Evolutionary conservation across 768 basidiomycete species (phyloP).

Genomic region (Peribolospora kevripleyi): DNA sequence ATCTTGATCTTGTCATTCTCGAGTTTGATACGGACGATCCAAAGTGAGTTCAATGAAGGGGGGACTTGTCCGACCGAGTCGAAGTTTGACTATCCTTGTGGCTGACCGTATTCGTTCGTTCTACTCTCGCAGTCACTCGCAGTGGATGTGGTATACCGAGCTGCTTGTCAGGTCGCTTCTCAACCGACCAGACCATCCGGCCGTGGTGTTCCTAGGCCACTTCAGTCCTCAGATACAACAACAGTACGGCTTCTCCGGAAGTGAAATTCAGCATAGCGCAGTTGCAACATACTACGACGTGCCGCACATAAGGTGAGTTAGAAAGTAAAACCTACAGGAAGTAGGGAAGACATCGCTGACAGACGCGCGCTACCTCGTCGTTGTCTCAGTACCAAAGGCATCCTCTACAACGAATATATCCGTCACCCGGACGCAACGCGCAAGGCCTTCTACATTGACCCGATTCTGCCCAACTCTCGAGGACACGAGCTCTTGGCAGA

Average conservation of each 20-base stretch:
- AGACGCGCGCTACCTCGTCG: background rate
- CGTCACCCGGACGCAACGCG: conserved; percentile 35
- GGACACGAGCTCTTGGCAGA: conserved; percentile 82
- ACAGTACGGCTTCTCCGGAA: conserved; percentile 58
- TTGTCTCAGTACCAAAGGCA: conserved; percentile 40
- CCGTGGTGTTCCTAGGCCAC: conserved; percentile 82
- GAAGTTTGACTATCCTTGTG: background rate
- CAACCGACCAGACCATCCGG: conserved; percentile 68
- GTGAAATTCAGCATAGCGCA: conserved; percentile 66
- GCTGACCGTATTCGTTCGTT: background rate
- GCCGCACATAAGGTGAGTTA: conserved; percentile 48
- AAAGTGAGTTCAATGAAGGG: conserved; percentile 31
- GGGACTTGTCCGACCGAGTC: background rate
- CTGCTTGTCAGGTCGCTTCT: conserved; percentile 77
- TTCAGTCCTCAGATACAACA: conserved; percentile 67
- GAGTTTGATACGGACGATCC: conserved; percentile 83
- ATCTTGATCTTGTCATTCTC: conserved; percentile 77
- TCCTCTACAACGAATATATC: conserved; percentile 63
- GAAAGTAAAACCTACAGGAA: background rate
- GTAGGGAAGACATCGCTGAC: background rate
- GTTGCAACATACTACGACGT: conserved; percentile 96
- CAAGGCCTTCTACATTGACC: conserved; percentile 52
- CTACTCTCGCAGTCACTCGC: background rate
- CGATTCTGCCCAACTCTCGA: conserved; percentile 47
- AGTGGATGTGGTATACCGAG: conserved; percentile 48